Evolutionary conservation across 306 rosid genomes (phyloP), one percentile per base, ranked within the genome.

Genomic region (Albizia julibrissin): DNA sequence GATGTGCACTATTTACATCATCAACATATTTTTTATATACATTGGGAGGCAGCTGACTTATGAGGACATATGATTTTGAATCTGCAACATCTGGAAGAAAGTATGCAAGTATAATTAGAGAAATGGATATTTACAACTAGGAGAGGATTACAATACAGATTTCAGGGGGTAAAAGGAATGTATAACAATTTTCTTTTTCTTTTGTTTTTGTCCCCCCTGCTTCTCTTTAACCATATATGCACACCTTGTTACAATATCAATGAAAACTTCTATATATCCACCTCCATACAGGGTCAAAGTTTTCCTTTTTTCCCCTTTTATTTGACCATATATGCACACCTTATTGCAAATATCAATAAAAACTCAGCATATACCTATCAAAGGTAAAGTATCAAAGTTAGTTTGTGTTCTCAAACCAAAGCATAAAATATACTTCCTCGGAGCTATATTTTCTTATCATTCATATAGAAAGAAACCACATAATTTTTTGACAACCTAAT

Each of bases 1-100:
- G 66, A 73, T 87, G 95, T 9, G 95, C 92, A 3, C 85, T 58
- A 82, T 86, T 69, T 34, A 4, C 88, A 87, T 93, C 92, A 31
- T 86, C 90, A 5, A 95, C 98, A 85, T 87, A 91, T 81, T 91
- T 89, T 47, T 80, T 91, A 80, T 90, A 95, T 29, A 88, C 84
- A 46, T 89, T 85, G 43, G 88, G 79, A 54, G 91, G 94, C 73
- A 95, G 90, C 61, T 87, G 82, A 81, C 99, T 93, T 59, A 83
- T 78, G 59, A 95, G 84, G 46, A 89, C 50, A 80, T 95, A 95
- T 47, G 98, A 93, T 78, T 91, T 95, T 62, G 90, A 73, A 43
- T 93, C 98, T 2, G 78, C 84, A 31, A 40, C 81, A 87, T 83
- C 99, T 91, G 91, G 85, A 62, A 75, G 64, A 83, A 52, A 21